Evolutionary conservation across 139 green algal species (phyloP).

Genomic region (Chlamydomonas schloesseri): DNA sequence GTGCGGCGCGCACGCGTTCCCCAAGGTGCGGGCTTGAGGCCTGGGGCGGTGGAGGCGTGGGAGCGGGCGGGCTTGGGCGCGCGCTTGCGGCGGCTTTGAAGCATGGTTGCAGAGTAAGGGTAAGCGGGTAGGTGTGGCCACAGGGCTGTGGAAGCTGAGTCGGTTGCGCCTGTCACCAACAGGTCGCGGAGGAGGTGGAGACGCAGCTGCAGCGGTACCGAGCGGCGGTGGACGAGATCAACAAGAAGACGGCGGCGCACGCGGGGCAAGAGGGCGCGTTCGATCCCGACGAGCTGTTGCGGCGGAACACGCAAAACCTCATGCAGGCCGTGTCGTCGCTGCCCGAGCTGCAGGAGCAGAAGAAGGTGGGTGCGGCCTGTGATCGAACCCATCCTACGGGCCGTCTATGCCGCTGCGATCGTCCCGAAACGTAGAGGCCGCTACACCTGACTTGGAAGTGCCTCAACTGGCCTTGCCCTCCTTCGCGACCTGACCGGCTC

Average conservation of each 20-base stretch:
- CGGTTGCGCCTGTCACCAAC: background rate
- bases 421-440: too few species aligned
- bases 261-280: slow-evolving; percentile 49
- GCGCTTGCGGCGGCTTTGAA: too few species aligned
- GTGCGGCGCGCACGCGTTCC: slow-evolving; percentile 80
- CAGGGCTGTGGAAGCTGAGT: too few species aligned
- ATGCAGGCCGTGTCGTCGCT: slow-evolving; percentile 88
- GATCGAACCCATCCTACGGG: too few species aligned
- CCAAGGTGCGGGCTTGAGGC: slow-evolving; percentile 58
- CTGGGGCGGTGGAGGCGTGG: too few species aligned
- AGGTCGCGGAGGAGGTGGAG: slow-evolving; percentile 85
- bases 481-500: background rate
- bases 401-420: too few species aligned
- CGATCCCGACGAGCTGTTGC: slow-evolving; percentile 73
- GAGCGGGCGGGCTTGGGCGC: too few species aligned
- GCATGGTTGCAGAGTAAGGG: too few species aligned
- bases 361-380: slow-evolving; percentile 31
- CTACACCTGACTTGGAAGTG: too few species aligned
- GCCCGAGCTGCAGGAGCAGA: slow-evolving; percentile 69
- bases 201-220: slow-evolving; percentile 89
- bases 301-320: slow-evolving; percentile 80
- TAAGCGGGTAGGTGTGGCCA: too few species aligned
- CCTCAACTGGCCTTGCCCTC: too few species aligned
- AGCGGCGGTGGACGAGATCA: slow-evolving; percentile 92
- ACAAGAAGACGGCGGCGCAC: slow-evolving; percentile 71